Percentiles rank a stretch among this genome's conserved stretches.
phyloP scores from a whole-genome alignment of 2,329 filamentous ascomycete species.

The Elsinoe batatas region DNA sequence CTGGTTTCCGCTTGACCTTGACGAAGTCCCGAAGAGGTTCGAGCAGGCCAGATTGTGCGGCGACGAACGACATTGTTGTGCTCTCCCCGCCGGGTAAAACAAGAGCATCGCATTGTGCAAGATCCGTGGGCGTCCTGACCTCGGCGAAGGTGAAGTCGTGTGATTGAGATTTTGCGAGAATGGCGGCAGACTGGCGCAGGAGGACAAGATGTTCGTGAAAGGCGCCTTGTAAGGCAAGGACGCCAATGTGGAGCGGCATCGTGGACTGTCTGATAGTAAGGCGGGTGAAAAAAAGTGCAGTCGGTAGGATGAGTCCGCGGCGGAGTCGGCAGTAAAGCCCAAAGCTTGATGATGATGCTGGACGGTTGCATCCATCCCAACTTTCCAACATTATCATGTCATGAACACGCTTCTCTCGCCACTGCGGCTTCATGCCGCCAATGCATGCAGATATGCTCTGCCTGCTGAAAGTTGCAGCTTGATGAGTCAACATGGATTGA shows the following conservation, averaged over 20 bases:
- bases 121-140: conserved; percentile 64
- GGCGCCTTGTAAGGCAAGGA: conserved; percentile 77
- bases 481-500: not conserved
- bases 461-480: not conserved
- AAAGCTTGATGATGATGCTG: too few relatives aligned
- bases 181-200: conserved; percentile 56
- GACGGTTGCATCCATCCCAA: too few relatives aligned
- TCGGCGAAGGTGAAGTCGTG: conserved; percentile 56
- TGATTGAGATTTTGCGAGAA: conserved; percentile 28
- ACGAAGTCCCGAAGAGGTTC: conserved; percentile 83
- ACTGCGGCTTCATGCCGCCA: not conserved
- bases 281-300: not conserved
- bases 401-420: not conserved
- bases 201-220: conserved; percentile 81
- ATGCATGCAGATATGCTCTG: not conserved
- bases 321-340: too few relatives aligned
- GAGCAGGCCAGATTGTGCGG: conserved; percentile 67
- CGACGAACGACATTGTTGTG: conserved; percentile 84
- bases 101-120: conserved; percentile 67
- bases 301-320: too few relatives aligned
- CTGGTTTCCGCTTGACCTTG: conserved; percentile 71
- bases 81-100: conserved; percentile 92
- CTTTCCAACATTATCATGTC: not conserved
- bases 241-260: conserved; percentile 36
- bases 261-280: not conserved